phyloP scores from a whole-genome alignment of 2,329 filamentous ascomycete species.

The Gliomastix tumulicola region DNA sequence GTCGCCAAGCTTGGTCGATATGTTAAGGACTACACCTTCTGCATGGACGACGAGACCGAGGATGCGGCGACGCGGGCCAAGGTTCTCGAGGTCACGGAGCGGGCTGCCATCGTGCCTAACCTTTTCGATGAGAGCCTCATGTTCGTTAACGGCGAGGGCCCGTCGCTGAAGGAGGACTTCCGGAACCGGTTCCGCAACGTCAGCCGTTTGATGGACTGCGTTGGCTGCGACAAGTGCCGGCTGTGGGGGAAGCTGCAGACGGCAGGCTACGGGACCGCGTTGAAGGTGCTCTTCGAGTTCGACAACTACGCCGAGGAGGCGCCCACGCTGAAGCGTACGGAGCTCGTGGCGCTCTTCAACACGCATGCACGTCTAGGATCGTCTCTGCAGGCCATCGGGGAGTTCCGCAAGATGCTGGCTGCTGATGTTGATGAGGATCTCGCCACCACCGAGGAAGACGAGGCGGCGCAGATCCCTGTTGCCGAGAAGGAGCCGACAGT shows the following conservation, averaged over 20 bases:
- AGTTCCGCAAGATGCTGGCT: constrained; percentile 55
- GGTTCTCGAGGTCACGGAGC: constrained; percentile 67
- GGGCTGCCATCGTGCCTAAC: constrained; percentile 61
- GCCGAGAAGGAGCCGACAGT: too few species aligned
- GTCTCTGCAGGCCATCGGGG: constrained; percentile 66
- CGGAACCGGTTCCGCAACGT: constrained; percentile 96
- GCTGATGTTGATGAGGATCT: constrained; percentile 23
- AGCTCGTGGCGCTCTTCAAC: constrained; percentile 91
- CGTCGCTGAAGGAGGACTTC: constrained; percentile 91
- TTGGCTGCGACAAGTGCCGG: constrained; percentile 96
- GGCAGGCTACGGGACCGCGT: constrained; percentile 84
- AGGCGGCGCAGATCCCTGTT: too few species aligned
- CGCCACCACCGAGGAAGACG: constrained; percentile 4
- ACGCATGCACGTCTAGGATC: constrained; percentile 83
- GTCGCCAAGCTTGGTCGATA: constrained; percentile 84
- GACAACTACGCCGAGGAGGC: constrained; percentile 60
- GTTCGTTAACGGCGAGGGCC: constrained; percentile 74
- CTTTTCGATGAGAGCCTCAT: constrained; percentile 95
- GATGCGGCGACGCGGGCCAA: constrained; percentile 75
- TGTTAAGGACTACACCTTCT: constrained; percentile 82
- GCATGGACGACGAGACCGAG: constrained; percentile 74
- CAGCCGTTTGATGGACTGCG: constrained; percentile 95
- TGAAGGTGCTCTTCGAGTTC: constrained; percentile 95
- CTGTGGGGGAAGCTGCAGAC: constrained; percentile 98
- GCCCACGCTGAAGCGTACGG: constrained; percentile 75